These are phyloP conservation scores for Circinella umbellata DNA, from an alignment of 371 early-diverging fungal genomes.

Conservation along the genomic window DNA sequence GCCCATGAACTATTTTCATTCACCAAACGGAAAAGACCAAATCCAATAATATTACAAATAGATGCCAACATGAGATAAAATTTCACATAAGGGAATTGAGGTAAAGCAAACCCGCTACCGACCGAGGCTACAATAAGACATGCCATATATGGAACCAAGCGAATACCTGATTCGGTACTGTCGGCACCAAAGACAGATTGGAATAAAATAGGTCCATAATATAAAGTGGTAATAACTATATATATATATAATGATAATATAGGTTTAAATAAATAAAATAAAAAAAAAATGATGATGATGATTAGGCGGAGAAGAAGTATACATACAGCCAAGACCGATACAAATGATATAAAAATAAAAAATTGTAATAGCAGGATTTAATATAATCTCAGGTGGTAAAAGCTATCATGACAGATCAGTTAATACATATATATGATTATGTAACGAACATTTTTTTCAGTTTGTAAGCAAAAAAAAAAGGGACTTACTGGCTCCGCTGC, in stretches of 20 bases:
- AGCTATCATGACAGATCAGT: slow-evolving; percentile 2
- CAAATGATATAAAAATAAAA: slow-evolving; percentile 46
- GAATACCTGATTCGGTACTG: slow-evolving; percentile 49
- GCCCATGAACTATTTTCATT: slow-evolving; percentile 40
- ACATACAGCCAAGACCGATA: slow-evolving; percentile 62
- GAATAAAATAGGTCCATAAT: slow-evolving; percentile 71
- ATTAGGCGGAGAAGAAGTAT: not conserved
- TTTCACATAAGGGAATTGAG: slow-evolving; percentile 35
- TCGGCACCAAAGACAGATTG: slow-evolving; percentile 50
- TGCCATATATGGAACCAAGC: slow-evolving; percentile 51
- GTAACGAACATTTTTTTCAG: not conserved
- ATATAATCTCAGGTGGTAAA: slow-evolving; percentile 18
- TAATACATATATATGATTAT: slow-evolving; percentile 28
- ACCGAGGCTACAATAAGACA: slow-evolving; percentile 44
- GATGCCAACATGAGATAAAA: slow-evolving; percentile 35
- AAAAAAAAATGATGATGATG: not conserved
- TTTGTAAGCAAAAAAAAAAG: slow-evolving; percentile 7
- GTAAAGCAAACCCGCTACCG: slow-evolving; percentile 31
- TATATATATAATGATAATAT: not conserved
- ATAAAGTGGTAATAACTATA: slow-evolving; percentile 65
- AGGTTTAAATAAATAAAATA: not conserved
- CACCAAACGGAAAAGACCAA: slow-evolving; percentile 44
- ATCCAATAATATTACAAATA: slow-evolving; percentile 37
- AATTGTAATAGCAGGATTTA: slow-evolving; percentile 17
- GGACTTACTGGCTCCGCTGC: slow-evolving; percentile 26